Conservation (phyloP, 768 basidiomycete species). For the Leccinum boreale region DNA sequence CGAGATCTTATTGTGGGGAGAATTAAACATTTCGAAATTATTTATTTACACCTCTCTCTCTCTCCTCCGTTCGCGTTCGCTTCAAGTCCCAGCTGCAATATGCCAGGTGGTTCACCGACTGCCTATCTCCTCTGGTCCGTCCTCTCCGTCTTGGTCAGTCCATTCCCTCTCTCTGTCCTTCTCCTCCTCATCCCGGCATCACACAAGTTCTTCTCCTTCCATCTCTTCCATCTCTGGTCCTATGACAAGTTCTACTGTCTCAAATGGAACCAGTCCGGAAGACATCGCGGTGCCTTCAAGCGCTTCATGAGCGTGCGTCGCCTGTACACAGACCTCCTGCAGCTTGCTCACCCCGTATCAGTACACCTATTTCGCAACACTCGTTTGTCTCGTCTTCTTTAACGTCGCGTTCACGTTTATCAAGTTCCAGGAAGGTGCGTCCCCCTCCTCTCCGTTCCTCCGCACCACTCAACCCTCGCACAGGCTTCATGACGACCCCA, state of each 20-base stretch:
- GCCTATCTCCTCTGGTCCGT: slow-evolving; percentile 78
- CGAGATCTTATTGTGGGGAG: slow-evolving; percentile 19
- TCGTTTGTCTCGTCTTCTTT: slow-evolving; percentile 65
- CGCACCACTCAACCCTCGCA: not conserved
- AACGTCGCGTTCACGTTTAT: slow-evolving; percentile 56
- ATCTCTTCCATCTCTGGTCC: slow-evolving; percentile 73
- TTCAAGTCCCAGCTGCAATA: slow-evolving; percentile 28
- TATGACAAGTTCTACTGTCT: slow-evolving; percentile 78
- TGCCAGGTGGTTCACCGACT: slow-evolving; percentile 72
- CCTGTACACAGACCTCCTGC: not conserved
- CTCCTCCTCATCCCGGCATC: not conserved
- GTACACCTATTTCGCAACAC: slow-evolving; percentile 75
- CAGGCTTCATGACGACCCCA: slow-evolving; percentile 16
- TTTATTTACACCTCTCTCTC: not conserved
- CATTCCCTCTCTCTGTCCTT: too few species aligned
- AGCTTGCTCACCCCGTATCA: slow-evolving; percentile 32
- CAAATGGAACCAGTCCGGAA: slow-evolving; percentile 62
- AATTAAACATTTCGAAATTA: slow-evolving; percentile 6
- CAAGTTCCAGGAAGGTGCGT: slow-evolving; percentile 71
- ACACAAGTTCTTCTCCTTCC: slow-evolving; percentile 62
- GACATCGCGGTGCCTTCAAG: slow-evolving; percentile 83
- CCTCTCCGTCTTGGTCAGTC: slow-evolving; percentile 57
- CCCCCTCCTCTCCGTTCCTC: not conserved
- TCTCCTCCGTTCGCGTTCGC: not conserved
- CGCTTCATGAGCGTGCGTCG: slow-evolving; percentile 82